Evolutionary conservation across 2,329 filamentous ascomycete genomes (phyloP), one percentile per base, ranked within the genome.

Genomic region (Raffaelea albimanens): DNA sequence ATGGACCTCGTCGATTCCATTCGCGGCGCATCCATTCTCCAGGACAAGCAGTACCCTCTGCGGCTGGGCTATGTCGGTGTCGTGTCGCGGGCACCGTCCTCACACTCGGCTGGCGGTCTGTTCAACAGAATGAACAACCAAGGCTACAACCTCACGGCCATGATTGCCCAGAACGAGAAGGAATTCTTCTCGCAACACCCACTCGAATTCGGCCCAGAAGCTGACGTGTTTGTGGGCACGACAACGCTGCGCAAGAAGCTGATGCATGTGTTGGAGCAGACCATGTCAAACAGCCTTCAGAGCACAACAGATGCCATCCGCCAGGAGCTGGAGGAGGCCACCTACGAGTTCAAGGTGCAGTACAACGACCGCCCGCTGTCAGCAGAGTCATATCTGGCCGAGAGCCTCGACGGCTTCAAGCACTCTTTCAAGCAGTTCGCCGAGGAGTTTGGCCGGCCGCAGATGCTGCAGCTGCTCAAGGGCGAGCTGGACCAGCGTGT

Each of bases 301-400:
- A 82, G 81, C 47, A 98, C 93, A 3, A 87, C 86, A 57, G 88
- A 96, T 60, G 88, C 89, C 10, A 96, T 98, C 55, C 84, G 85
- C 52, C 88, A 95, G 62, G 93, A 98, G 63, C 78, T 98, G 0
- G 91, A 96, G 59, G 93, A 98, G 66, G 90, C 93, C 3, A 91
- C 87, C 0, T 98, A 98, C 61, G 91, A 98, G 65, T 98, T 95
- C 74, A 98, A 98, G 64, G 93, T 98, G 5, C 94, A 98, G 64
- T 98, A 98, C 68, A 98, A 98, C 59, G 93, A 98, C 62, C 82
- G 93, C 7, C 88, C 91, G 1, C 72, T 98, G 33, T 95, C 88
- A 44, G 93, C 93, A 2, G 93, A 98, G 62, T 95, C 91, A 4
- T 98, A 98, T 61, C 77, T 98, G 36, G 93, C 93, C 2, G 93